Base-by-base conservation (phyloP, 2,329 filamentous ascomycete genomes). In the Diaporthe destruens region DNA sequence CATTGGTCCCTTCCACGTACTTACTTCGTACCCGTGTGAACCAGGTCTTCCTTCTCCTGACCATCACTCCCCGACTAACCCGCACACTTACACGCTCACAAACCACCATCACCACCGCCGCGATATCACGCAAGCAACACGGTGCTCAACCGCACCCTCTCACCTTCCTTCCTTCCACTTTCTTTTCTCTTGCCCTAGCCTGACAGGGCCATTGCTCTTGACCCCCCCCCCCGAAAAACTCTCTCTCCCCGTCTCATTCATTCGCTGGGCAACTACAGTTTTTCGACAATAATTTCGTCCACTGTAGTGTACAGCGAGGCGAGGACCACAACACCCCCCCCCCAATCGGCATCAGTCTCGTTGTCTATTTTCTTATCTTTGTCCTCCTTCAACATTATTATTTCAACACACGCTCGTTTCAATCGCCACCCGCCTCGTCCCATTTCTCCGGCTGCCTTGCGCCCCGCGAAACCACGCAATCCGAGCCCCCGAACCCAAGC, bases 381-480 rank as follows among this genome's bases (percentile, higher is more conserved):
- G 54, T 70, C 56, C 20, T 61, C 42, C 55, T 59, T 51, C 49
- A 34, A 49, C 67, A 73, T 74, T 53, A 14, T 12, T 54, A 32
- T 59, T 25, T 34, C 55, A 49, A 29, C 32, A 49, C 39, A 74
- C 71, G 55, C 71, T 72, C 71, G 66, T 63, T 72, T 63, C 42
- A 39, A 39, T 49, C 54, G 25, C 16, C 56, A 39, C 49, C 49
- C 55, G 18, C 59, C 49, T 56, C 54, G 71, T 39, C 34, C 34
- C 44, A 23, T 34, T 57, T 47, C 55, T 56, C 56, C 56, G 49
- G 49, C 70, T 55, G 51, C 59, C 29, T 34, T 32, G 56, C 39
- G 42, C 11, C 39, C 39, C 32, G 4, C 53, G 23, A 32, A 20
- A 56, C 59, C 20, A 53, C 51, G 49, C 39, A 42, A 42, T 14